Evolutionary conservation across 768 basidiomycete genomes (phyloP).

Genomic region (Leccinum disarticulatum): DNA sequence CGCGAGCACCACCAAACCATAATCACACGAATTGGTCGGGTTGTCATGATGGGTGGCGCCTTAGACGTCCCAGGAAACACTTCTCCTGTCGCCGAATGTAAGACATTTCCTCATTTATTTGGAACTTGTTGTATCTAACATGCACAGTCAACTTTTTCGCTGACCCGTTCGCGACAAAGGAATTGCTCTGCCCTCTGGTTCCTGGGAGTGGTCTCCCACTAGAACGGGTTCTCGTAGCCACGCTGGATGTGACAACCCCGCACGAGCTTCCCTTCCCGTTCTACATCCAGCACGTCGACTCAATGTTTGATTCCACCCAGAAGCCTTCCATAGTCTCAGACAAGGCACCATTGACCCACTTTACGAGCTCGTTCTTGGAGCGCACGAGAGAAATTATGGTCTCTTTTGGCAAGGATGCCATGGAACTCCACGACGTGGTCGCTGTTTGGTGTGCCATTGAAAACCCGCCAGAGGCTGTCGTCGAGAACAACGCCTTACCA

Average conservation of each 20-base stretch:
- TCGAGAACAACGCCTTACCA: constrained; percentile 23
- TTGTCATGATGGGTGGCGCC: constrained; percentile 93
- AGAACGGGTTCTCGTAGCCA: constrained; percentile 66
- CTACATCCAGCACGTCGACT: constrained; percentile 61
- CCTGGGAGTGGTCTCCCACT: constrained; percentile 51
- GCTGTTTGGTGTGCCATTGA: constrained; percentile 86
- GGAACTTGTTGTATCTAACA: background rate
- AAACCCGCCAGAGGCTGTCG: constrained; percentile 52
- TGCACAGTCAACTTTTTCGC: constrained; percentile 79
- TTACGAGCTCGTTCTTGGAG: constrained; percentile 79
- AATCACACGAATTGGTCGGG: constrained; percentile 59
- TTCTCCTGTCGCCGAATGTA: constrained; percentile 80
- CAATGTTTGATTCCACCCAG: constrained; percentile 49
- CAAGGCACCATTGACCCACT: constrained; percentile 67
- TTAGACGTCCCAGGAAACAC: constrained; percentile 91
- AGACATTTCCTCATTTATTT: constrained; percentile 21
- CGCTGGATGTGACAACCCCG: constrained; percentile 79
- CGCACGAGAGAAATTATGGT: constrained; percentile 74
- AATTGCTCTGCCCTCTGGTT: constrained; percentile 50
- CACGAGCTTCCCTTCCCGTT: constrained; percentile 75
- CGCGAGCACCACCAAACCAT: constrained; percentile 53
- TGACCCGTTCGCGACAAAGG: constrained; percentile 80
- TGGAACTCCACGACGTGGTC: constrained; percentile 90
- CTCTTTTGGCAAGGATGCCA: constrained; percentile 76
- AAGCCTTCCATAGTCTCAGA: constrained; percentile 44